These are phyloP conservation scores for sorghum (Sorghum bicolor) DNA, from an alignment of 176 grass and related monocot species.

Conservation along the genomic window Sorghum_bicolor_NCBIv3 NC_012872.2:53548501-53549000, in stretches of 20 bases:
- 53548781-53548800: neutral
- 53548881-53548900: neutral
- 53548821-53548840: slow-evolving; percentile 4
- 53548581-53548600: neutral
- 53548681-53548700: neutral
- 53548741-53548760: neutral
- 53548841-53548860: neutral
- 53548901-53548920: neutral
- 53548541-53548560: neutral
- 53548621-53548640: neutral
- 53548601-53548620: slow-evolving; percentile 3
- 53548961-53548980: neutral
- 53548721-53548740: neutral
- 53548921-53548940: too few species aligned
- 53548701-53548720: neutral
- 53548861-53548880: neutral
- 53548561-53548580: neutral
- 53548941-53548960: neutral
- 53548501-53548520: neutral
- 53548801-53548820: slow-evolving; percentile 5
- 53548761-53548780: neutral
- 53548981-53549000: neutral
- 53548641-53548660: slow-evolving; percentile 2
- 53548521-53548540: neutral
- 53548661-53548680: neutral